Base-by-base conservation (phyloP, 257 asterid genomes). In the Eucommia ulmoides region DNA sequence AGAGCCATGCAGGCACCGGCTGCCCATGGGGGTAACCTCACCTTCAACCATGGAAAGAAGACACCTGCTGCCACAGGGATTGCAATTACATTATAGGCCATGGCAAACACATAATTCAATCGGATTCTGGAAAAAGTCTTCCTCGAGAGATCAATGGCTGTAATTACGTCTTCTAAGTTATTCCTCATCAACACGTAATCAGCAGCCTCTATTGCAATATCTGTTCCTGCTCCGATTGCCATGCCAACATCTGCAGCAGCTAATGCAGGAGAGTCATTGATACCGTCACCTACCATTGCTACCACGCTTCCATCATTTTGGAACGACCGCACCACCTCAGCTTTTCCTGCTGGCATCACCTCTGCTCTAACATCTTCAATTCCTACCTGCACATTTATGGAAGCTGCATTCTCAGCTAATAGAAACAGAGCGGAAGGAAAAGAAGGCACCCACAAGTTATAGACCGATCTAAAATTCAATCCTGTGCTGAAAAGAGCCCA, bases 191-290 rank as follows among this genome's bases (percentile, higher is more conserved):
- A 73, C 33, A 91, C 95, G 16, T 87, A 87, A 61, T 91, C 97
- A 0, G 99, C 99, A 8, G 99, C 99, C 62, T 91, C 99, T 38
- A 91, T 80, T 33, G 99, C 97, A 20, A 91, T 87, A 66, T 91
- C 99, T 1, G 99, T 91, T 38, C 99, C 99, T 0, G 99, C 95
- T 19, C 99, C 99, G 10, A 91, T 91, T 23, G 99, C 99, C 94
- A 91, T 91, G 21, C 99, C 99, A 11, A 91, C 95, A 54, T 87
- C 99, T 0, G 99, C 97, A 20, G 97, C 99, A 45, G 97, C 99
- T 60, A 91, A 61, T 33, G 95, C 99, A 11, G 99, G 99, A 1
- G 99, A 91, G 60, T 91, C 99, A 23, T 91, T 91, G 46, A 91
- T 91, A 15, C 99, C 99, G 42, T 91, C 99, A 38, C 99, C 99